Base-by-base conservation (phyloP, 192 early-diverging fungal genomes). In the Dissophora ornata region DNA sequence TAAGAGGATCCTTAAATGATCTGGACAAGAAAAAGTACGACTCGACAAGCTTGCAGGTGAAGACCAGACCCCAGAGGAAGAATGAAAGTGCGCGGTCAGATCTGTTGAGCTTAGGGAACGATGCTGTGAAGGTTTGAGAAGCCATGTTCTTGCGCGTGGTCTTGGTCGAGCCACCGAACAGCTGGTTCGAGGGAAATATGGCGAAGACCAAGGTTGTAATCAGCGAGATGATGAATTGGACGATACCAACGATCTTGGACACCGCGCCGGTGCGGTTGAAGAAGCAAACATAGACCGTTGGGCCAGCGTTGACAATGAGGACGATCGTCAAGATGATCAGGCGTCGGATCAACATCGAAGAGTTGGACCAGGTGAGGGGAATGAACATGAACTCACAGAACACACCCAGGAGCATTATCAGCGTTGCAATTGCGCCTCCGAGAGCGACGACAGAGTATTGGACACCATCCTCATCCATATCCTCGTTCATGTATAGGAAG, bases 1-100 rank as follows among this genome's bases (percentile, higher is more conserved):
- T 85, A 47, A 89, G 84, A 19, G 90, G 90, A 57, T 91, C 91
- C 79, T 89, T 91, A 79, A 94, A 94, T 2, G 92, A 91, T 29
- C 90, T 79, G 0, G 91, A 89, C 38, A 95, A 70, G 86, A 93
- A 95, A 66, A 93, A 90, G 84, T 94, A 92, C 7, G 91, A 93
- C 77, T 92, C 93, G 53, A 94, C 69, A 33, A 90, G 82, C 69
- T 95, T 95, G 83, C 87, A 90, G 22, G 83, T 44, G 65, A 95
- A 92, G 5, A 94, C 87, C 29, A 85, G 81, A 10, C 79, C 65
- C 93, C 93, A 94, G 34, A 94, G 68, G 38, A 74, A 81, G 28
- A 93, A 81, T 44, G 92, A 94, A 34, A 93, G 81, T 4, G 86
- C 80, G 42, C 91, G 87, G 32, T 92, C 90, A 0, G 83, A 85